These are phyloP conservation scores for Komagataella mondaviorum DNA, from an alignment of 805 yeast species.

Conservation along the genomic window DNA sequence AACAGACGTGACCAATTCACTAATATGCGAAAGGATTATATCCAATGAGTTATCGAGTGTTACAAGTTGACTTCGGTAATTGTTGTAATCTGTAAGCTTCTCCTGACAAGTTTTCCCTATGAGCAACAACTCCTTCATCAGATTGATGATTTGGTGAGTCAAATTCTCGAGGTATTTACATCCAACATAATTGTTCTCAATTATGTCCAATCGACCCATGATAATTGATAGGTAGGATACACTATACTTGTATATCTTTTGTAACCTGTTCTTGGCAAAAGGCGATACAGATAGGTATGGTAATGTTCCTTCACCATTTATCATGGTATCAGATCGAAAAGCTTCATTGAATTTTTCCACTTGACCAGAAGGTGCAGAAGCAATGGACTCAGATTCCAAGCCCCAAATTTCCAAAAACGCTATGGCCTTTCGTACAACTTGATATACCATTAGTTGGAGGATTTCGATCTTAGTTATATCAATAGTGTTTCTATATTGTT, in stretches of 20 bases:
- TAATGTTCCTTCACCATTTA: background rate
- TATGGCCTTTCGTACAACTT: slow-evolving; percentile 52
- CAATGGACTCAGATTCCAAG: slow-evolving; percentile 35
- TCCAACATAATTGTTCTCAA: slow-evolving; percentile 61
- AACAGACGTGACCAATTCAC: slow-evolving; percentile 52
- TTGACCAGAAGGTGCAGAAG: slow-evolving; percentile 7
- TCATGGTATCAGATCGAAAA: slow-evolving; percentile 9
- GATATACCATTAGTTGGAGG: slow-evolving; percentile 48
- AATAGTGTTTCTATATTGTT: slow-evolving; percentile 55
- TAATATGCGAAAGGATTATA: slow-evolving; percentile 41
- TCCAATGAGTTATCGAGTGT: slow-evolving; percentile 37
- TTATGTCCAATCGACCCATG: slow-evolving; percentile 65
- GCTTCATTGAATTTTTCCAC: background rate
- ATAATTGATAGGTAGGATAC: slow-evolving; percentile 52
- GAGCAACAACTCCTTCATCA: slow-evolving; percentile 41
- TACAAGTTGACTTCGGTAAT: background rate
- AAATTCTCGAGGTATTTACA: slow-evolving; percentile 54
- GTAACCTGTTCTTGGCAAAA: slow-evolving; percentile 43
- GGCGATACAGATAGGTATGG: slow-evolving; percentile 31
- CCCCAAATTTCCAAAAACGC: slow-evolving; percentile 64
- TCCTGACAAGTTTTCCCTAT: slow-evolving; percentile 10
- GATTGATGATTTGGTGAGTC: slow-evolving; percentile 53
- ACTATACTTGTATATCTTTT: slow-evolving; percentile 48
- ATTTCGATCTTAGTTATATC: slow-evolving; percentile 44
- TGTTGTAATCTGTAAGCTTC: slow-evolving; percentile 8